These are phyloP conservation scores for Friedmanniomyces simplex DNA, from an alignment of 495 filamentous ascomycete species.

Conservation along the genomic window DNA sequence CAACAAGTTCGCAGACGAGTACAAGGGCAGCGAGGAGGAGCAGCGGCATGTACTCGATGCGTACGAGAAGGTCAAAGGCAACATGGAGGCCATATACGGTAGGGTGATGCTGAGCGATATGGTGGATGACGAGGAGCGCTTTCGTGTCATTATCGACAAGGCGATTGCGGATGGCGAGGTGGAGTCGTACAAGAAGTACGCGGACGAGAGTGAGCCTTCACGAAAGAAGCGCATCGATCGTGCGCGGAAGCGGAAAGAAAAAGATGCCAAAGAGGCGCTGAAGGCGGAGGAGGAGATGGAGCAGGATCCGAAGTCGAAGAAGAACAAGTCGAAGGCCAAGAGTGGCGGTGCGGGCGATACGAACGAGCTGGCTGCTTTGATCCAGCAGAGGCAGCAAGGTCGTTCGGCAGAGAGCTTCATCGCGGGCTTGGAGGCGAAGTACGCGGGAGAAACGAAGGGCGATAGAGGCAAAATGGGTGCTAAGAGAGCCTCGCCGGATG, in stretches of 20 bases:
- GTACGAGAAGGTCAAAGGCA: slow-evolving; percentile 57
- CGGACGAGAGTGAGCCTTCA: slow-evolving; percentile 45
- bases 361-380: slow-evolving; percentile 46
- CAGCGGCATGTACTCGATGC: slow-evolving; percentile 62
- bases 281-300: slow-evolving; percentile 59
- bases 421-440: slow-evolving; percentile 63
- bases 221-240: slow-evolving; percentile 13
- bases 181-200: slow-evolving; percentile 54
- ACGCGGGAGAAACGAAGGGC: slow-evolving; percentile 39
- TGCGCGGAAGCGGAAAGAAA: slow-evolving; percentile 15
- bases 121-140: slow-evolving; percentile 77
- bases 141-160: slow-evolving; percentile 64
- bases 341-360: slow-evolving; percentile 28
- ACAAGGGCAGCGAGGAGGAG: slow-evolving; percentile 85
- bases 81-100: slow-evolving; percentile 66
- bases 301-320: slow-evolving; percentile 38
- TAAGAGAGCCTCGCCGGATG: slow-evolving; percentile 31
- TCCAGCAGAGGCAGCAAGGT: slow-evolving; percentile 44
- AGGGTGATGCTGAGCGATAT: slow-evolving; percentile 76
- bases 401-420: slow-evolving; percentile 45
- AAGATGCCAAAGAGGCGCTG: slow-evolving; percentile 60
- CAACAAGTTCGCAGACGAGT: slow-evolving; percentile 58
- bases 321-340: slow-evolving; percentile 25
- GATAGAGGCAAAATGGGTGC: slow-evolving; percentile 42
- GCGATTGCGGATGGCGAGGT: slow-evolving; percentile 65